Percentiles rank a stretch among this genome's conserved stretches.
Conservation (phyloP, 305 asterid genomes). For the Salvia sclarea region DNA sequence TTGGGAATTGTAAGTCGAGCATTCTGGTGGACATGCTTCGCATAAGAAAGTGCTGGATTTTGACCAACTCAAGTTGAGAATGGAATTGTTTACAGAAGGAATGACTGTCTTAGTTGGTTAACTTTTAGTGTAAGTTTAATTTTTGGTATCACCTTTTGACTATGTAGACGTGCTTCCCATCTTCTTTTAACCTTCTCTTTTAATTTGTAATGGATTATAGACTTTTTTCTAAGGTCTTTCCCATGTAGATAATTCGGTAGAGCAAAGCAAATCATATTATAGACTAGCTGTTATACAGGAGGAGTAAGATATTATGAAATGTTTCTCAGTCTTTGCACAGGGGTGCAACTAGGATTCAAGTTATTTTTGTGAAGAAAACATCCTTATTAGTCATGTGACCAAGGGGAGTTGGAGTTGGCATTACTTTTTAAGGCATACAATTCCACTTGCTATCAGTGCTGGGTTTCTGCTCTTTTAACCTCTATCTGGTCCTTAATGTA, state of each 20-base stretch:
- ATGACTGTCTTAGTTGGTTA: background rate
- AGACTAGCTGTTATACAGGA: background rate
- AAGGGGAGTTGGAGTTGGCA: background rate
- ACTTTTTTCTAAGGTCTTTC: background rate
- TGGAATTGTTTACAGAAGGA: background rate
- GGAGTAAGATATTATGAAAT: background rate
- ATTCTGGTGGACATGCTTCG: background rate
- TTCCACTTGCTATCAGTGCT: background rate
- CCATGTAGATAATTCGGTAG: background rate
- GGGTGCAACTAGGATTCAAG: background rate
- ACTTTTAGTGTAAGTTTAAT: background rate
- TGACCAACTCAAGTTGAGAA: conserved; percentile 7
- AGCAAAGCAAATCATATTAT: background rate
- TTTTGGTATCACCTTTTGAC: background rate
- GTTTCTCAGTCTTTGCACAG: background rate
- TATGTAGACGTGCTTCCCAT: background rate
- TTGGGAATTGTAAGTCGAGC: background rate
- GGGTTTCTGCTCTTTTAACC: background rate
- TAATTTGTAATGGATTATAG: background rate
- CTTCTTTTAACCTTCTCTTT: no score
- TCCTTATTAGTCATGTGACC: background rate
- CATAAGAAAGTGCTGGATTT: background rate
- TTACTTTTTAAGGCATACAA: background rate
- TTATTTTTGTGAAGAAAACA: background rate
- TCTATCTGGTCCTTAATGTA: background rate